Evolutionary conservation across 2,329 filamentous ascomycete species (phyloP).

Genomic region (Tolypocladium album): DNA sequence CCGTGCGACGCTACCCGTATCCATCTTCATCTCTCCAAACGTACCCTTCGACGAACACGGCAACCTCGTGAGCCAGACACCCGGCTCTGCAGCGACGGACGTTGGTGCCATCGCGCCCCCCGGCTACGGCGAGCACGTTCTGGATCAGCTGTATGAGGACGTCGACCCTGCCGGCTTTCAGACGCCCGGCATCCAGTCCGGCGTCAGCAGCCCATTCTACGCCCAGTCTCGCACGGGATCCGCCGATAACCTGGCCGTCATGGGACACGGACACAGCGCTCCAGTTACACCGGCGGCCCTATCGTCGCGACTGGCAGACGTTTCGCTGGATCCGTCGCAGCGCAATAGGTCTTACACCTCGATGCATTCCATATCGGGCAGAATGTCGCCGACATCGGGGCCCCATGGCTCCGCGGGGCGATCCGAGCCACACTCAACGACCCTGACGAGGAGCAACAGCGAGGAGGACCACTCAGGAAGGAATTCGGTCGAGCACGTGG

Average conservation of each 20-base stretch:
- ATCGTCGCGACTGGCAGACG: constrained; percentile 59
- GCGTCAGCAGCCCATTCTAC: constrained; percentile 73
- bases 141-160: constrained; percentile 85
- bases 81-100: constrained; percentile 35
- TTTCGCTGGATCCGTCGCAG: constrained; percentile 41
- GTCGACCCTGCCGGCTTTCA: constrained; percentile 74
- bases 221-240: constrained; percentile 65
- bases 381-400: constrained; percentile 31
- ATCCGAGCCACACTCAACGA: constrained; percentile 32
- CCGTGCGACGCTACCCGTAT: constrained; percentile 79
- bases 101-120: constrained; percentile 69
- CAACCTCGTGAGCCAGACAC: constrained; percentile 56
- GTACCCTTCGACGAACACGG: constrained; percentile 83
- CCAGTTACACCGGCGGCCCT: constrained; percentile 38
- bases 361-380: constrained; percentile 29
- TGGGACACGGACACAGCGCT: constrained; percentile 17
- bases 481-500: constrained; percentile 45
- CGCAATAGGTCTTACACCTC: constrained; percentile 36
- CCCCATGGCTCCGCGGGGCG: constrained; percentile 22
- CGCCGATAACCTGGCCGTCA: constrained; percentile 62
- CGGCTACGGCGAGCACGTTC: constrained; percentile 77
- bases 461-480: constrained; percentile 39
- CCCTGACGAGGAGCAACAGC: constrained; percentile 43
- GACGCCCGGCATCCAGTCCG: constrained; percentile 58
- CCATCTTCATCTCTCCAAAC: constrained; percentile 92